A percentile compares a stretch with the other conserved stretches of the same genome.
phyloP scores from a whole-genome alignment of 352 stramenopile species.

The Phytophthora meadii region DNA sequence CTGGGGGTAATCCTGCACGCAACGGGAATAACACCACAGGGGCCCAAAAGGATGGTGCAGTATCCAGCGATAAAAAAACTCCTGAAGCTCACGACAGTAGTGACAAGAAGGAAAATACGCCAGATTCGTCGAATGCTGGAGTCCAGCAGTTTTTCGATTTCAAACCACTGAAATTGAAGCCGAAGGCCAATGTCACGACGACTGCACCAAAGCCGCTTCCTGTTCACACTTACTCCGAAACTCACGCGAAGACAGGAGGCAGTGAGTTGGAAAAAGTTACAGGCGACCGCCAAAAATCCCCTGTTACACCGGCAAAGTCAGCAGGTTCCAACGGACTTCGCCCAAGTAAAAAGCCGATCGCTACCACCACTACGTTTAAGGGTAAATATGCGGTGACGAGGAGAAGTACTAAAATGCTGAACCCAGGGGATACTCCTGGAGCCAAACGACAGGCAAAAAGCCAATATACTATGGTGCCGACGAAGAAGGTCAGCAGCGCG shows the following conservation, averaged over 20 bases:
- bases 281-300: conserved; percentile 11
- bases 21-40: not conserved
- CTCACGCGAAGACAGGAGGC: conserved; percentile 18
- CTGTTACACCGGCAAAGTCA: conserved; percentile 6
- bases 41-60: conserved; percentile 2
- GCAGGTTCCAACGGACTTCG: conserved; percentile 58
- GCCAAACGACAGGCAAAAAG: conserved; percentile 18
- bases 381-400: conserved; percentile 46
- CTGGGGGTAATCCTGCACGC: conserved; percentile 1
- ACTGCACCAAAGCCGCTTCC: conserved; percentile 38
- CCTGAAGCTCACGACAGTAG: not conserved
- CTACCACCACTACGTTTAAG: conserved; percentile 45
- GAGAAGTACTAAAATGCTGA: conserved; percentile 57
- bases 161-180: conserved; percentile 35
- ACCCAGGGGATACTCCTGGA: conserved; percentile 21
- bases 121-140: conserved; percentile 17
- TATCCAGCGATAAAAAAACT: not conserved
- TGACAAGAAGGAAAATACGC: conserved; percentile 19
- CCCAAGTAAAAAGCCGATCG: conserved; percentile 34
- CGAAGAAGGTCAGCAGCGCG: conserved; percentile 7
- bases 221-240: conserved; percentile 30
- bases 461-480: conserved; percentile 34
- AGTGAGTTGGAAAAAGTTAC: conserved; percentile 7
- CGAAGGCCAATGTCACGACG: conserved; percentile 26
- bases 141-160: conserved; percentile 55